These are phyloP conservation scores for Botryobasidium botryosum DNA, from an alignment of 768 basidiomycete genomes.

Conservation along the genomic window DNA sequence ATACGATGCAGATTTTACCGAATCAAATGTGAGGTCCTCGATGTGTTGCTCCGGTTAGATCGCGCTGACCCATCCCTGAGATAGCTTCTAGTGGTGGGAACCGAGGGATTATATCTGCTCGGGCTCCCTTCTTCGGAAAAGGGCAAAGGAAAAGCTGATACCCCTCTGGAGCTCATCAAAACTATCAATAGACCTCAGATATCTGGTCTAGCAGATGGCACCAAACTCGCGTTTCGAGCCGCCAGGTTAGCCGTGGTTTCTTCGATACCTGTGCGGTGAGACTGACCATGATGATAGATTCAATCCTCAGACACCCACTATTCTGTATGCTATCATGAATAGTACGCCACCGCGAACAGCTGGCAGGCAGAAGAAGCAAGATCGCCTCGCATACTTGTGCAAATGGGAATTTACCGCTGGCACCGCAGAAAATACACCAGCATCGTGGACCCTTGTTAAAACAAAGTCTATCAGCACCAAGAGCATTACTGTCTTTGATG, in stretches of 20 bases:
- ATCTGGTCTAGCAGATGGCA: conserved; percentile 24
- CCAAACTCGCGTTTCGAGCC: conserved; percentile 34
- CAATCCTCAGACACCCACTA: conserved; percentile 32
- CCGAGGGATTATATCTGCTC: not conserved
- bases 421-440: conserved; percentile 19
- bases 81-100: conserved; percentile 2
- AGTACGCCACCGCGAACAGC: conserved; percentile 38
- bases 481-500: conserved; percentile 72
- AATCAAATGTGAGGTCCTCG: conserved; percentile 32
- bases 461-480: conserved; percentile 59
- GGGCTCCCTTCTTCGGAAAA: conserved; percentile 1
- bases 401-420: conserved; percentile 32
- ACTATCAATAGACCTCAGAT: conserved; percentile 15
- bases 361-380: conserved; percentile 20
- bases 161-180: conserved; percentile 3
- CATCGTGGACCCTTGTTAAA: conserved; percentile 51
- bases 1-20: conserved; percentile 70
- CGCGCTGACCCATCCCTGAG: not conserved
- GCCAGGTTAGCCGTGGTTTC: conserved; percentile 38
- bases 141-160: too few relatives aligned
- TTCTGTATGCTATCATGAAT: conserved; percentile 60
- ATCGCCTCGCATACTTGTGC: conserved; percentile 19
- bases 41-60: too few relatives aligned
- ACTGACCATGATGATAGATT: too few relatives aligned
- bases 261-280: too few relatives aligned